A percentile compares a stretch with the other conserved stretches of the same genome.
These are phyloP conservation scores for Hypholoma sublateritium DNA, from an alignment of 768 basidiomycete species.

Conservation along the genomic window DNA sequence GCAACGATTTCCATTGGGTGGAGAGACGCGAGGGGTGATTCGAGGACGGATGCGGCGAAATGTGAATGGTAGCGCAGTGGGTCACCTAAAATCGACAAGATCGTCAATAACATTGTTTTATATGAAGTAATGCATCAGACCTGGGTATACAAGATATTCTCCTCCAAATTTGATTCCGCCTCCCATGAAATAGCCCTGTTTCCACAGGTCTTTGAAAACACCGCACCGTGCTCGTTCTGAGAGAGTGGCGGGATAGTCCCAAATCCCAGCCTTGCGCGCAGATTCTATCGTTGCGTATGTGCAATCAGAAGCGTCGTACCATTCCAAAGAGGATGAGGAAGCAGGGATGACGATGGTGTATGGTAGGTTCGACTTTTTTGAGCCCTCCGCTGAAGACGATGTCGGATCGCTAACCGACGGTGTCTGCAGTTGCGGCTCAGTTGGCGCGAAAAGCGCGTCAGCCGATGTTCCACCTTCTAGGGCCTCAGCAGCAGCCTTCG, in stretches of 20 bases:
- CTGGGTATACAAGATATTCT: conserved; percentile 95
- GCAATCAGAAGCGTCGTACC: conserved; percentile 51
- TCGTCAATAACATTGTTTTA: neutral
- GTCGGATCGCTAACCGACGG: conserved; percentile 10
- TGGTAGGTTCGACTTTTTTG: conserved; percentile 19
- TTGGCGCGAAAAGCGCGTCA: neutral
- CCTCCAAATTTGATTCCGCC: conserved; percentile 93
- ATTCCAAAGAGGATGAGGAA: conserved; percentile 58
- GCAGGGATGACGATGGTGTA: conserved; percentile 70
- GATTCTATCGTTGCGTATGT: conserved; percentile 55
- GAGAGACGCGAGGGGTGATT: conserved; percentile 57
- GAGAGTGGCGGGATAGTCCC: conserved; percentile 69
- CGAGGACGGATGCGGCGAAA: conserved; percentile 82
- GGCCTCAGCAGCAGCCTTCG: conserved; percentile 13
- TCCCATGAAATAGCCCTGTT: conserved; percentile 85
- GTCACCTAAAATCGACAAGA: conserved; percentile 61
- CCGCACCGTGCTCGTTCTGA: conserved; percentile 74
- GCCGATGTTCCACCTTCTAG: neutral
- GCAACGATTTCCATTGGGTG: conserved; percentile 94
- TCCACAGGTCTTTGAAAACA: conserved; percentile 81
- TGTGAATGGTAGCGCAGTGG: conserved; percentile 97
- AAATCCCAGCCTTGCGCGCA: conserved; percentile 69
- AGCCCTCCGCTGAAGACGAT: conserved; percentile 3
- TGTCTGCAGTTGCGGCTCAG: conserved; percentile 2
- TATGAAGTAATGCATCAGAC: conserved; percentile 38